phyloP scores from a whole-genome alignment of 495 filamentous ascomycete species.

The Hyaloscypha finlandica region DNA sequence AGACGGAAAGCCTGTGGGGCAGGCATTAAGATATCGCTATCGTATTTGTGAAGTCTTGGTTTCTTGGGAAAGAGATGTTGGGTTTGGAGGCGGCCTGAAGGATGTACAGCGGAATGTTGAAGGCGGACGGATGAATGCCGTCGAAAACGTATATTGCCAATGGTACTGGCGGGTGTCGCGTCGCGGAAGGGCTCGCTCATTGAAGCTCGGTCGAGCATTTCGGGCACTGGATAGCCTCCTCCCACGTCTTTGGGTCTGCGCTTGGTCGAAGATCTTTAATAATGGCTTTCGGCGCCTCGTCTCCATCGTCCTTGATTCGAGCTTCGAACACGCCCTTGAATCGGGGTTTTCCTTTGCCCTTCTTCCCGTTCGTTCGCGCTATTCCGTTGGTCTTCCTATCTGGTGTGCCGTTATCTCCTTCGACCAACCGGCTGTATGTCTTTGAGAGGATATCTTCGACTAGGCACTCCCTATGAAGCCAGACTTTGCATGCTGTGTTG shows the following conservation, averaged over 20 bases:
- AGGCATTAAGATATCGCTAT: constrained; percentile 1
- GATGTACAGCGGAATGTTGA: neutral
- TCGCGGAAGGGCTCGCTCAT: constrained; percentile 1
- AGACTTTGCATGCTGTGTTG: constrained; percentile 55
- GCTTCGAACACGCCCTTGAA: constrained; percentile 23
- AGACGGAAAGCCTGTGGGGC: neutral
- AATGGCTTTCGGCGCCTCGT: neutral
- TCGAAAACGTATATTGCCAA: constrained; percentile 2
- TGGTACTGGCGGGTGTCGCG: neutral
- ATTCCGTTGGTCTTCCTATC: constrained; percentile 15
- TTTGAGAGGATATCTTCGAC: constrained; percentile 50
- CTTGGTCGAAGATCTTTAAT: constrained; percentile 6
- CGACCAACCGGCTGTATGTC: constrained; percentile 44
- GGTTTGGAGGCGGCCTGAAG: neutral
- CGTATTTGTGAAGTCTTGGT: neutral
- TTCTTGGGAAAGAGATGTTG: neutral
- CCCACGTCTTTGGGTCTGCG: neutral
- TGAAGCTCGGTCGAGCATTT: constrained; percentile 5
- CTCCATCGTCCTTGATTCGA: constrained; percentile 1
- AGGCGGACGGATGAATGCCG: neutral
- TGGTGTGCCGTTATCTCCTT: neutral
- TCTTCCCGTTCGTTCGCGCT: constrained; percentile 20
- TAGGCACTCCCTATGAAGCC: constrained; percentile 66
- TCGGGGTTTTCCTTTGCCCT: constrained; percentile 11
- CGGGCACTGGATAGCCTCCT: constrained; percentile 7